phyloP scores from a whole-genome alignment of 2,329 filamentous ascomycete species.

The Hymenotorrendiella dingleyae region DNA sequence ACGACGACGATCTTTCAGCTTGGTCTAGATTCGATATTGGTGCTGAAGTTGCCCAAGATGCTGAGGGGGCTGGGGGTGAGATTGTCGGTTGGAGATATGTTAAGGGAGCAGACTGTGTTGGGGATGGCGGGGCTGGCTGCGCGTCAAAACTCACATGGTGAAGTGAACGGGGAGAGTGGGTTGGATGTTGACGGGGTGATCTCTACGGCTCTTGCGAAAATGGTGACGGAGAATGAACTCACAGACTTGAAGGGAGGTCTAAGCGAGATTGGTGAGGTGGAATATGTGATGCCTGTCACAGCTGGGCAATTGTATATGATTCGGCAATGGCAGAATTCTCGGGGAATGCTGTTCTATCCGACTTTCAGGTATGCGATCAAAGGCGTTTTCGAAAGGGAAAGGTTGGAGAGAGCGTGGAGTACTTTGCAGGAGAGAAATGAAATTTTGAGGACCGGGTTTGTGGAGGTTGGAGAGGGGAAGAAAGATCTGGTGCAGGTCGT shows the following conservation, averaged over 20 bases:
- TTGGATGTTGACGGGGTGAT: conserved; percentile 40
- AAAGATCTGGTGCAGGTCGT: conserved; percentile 64
- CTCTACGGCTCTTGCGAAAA: conserved; percentile 28
- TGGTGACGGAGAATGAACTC: conserved; percentile 38
- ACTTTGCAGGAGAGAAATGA: conserved; percentile 48
- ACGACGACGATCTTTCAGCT: conserved; percentile 71
- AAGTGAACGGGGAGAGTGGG: too few species aligned
- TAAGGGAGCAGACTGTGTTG: conserved; percentile 57
- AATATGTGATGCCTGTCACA: conserved; percentile 57
- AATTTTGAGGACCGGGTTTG: conserved; percentile 63
- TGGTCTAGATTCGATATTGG: conserved; percentile 85
- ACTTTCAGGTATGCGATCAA: conserved; percentile 58
- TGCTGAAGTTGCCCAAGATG: conserved; percentile 73
- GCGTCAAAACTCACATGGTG: conserved; percentile 24
- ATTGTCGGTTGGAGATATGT: conserved; percentile 64
- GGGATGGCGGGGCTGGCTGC: conserved; percentile 50
- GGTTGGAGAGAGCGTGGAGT: conserved; percentile 56
- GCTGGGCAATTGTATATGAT: conserved; percentile 80
- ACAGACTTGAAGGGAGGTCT: conserved; percentile 32
- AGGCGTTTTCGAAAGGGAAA: conserved; percentile 32
- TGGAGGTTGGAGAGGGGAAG: conserved; percentile 36
- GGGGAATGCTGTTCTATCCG: conserved; percentile 65
- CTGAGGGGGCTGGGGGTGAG: conserved; percentile 58
- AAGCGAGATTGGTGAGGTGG: conserved; percentile 40
- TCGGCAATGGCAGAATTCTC: conserved; percentile 63